These are phyloP conservation scores for Eucalyptus shirleyi DNA, from an alignment of 345 rosid genomes.

Conservation along the genomic window DNA sequence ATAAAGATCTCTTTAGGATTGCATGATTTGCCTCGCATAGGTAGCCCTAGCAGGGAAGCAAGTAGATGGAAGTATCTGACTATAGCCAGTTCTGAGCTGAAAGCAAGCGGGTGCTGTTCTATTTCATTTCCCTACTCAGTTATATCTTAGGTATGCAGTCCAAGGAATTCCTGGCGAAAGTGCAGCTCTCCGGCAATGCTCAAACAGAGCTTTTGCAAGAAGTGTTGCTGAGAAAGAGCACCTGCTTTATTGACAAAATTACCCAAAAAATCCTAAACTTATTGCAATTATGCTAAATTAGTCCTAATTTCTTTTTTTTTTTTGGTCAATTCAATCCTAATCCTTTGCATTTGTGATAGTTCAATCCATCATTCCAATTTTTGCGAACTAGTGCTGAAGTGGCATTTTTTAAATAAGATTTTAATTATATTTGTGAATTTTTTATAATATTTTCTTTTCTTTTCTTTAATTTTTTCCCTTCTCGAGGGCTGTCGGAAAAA, in stretches of 20 bases:
- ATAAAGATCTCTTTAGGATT: not conserved
- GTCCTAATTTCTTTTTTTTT: too few relatives aligned
- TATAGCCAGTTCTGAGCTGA: not conserved
- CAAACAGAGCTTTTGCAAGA: conserved; percentile 13
- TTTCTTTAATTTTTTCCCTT: too few relatives aligned
- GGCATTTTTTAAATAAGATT: too few relatives aligned
- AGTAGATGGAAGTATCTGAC: not conserved
- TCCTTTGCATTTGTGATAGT: too few relatives aligned
- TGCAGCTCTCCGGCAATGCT: conserved; percentile 24
- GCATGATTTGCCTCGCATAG: not conserved
- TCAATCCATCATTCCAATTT: too few relatives aligned
- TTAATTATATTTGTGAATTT: too few relatives aligned
- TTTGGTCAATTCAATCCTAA: too few relatives aligned
- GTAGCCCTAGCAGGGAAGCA: not conserved
- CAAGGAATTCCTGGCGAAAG: not conserved
- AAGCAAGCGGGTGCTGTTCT: not conserved
- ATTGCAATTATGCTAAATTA: accelerated
- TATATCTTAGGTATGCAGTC: conserved; percentile 20
- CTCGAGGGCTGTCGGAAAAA: accelerated
- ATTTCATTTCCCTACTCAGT: not conserved
- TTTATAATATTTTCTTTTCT: too few relatives aligned
- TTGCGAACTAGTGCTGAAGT: accelerated
- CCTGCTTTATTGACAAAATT: not conserved
- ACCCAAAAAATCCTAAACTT: too few relatives aligned
- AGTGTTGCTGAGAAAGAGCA: conserved; percentile 17